These are phyloP conservation scores for Ceriops zippeliana DNA, from an alignment of 345 rosid genomes.

Conservation along the genomic window DNA sequence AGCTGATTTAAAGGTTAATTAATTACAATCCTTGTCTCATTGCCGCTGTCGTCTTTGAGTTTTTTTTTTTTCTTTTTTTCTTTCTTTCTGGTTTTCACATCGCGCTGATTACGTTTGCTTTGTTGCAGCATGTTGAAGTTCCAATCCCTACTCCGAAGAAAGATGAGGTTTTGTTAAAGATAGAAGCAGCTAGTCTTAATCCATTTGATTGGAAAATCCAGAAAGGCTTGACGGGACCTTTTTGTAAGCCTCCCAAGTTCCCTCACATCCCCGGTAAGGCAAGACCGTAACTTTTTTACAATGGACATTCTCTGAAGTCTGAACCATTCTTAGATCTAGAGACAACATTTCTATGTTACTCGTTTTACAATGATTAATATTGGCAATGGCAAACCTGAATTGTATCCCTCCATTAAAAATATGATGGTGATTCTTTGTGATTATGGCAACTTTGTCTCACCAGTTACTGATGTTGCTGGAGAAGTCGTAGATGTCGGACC, in stretches of 20 bases:
- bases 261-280: conserved; percentile 64
- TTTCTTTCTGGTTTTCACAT: neutral
- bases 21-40: neutral
- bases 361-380: no score
- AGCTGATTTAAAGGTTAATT: conserved; percentile 38
- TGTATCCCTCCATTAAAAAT: no score
- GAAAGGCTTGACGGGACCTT: conserved; percentile 52
- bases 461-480: conserved; percentile 79
- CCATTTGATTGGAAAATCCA: conserved; percentile 74
- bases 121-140: conserved; percentile 57
- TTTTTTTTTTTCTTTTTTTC: no score
- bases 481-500: conserved; percentile 68
- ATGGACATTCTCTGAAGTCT: neutral
- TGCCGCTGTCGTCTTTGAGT: neutral
- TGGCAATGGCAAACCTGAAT: no score
- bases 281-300: neutral
- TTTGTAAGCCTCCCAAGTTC: conserved; percentile 55
- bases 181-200: conserved; percentile 56
- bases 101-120: neutral
- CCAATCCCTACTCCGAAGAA: conserved; percentile 45
- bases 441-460: conserved; percentile 14
- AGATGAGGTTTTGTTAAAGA: conserved; percentile 51
- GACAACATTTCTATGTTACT: neutral
- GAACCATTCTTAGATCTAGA: neutral
- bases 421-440: neutral